Base-by-base conservation (phyloP, 2,329 filamentous ascomycete genomes). In the Byssochlamys sp. region DNA sequence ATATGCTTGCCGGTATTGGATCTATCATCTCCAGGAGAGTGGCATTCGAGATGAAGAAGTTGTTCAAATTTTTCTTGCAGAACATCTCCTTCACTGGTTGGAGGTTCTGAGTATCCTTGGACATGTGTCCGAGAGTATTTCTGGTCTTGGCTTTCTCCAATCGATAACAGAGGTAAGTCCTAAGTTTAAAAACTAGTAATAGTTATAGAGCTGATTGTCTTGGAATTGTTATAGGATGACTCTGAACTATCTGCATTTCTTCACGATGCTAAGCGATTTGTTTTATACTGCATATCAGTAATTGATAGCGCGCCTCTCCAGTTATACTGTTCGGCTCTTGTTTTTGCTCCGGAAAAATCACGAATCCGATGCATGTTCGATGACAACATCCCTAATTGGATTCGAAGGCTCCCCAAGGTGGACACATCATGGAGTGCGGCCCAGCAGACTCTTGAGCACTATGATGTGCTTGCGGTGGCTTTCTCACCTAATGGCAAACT, bases 401-500 rank as follows among this genome's bases (percentile, higher is more conserved):
- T 54, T 25, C 14, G 12, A 19, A 54, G 33, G 49, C 49, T 51
- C 3, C 49, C 49, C 11, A 51, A 51, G 3, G 49, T 51, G 49
- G 24, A 51, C 11, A 25, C 9, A 27, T 14, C 24, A 24, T 51
- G 49, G 49, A 9, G 24, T n/a, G 3, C 49, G 1, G 19, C 48
- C n/a, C 29, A 54, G 14, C 57, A 59, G 28, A 65, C 53, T 14
- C 60, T 67, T 24, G 54, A 61, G 33, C 62, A 64, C n/a, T 62
- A 70, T 54, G 62, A 57, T 5, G 60, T 70, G 50, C 55, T 9
- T 3, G 52, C 57, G 19, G 58, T 69, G 29, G 63, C 61, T 3
- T 71, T 71, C 57, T 69, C 66, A 6, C 61, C 58, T 5, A 64
- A 68, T 52, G 59, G 63, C 25, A 60, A 60, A n/a, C 51, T 59